These are phyloP conservation scores for Leishmania aethiopica DNA, from an alignment of 208 protist species.

Conservation along the genomic window DNA sequence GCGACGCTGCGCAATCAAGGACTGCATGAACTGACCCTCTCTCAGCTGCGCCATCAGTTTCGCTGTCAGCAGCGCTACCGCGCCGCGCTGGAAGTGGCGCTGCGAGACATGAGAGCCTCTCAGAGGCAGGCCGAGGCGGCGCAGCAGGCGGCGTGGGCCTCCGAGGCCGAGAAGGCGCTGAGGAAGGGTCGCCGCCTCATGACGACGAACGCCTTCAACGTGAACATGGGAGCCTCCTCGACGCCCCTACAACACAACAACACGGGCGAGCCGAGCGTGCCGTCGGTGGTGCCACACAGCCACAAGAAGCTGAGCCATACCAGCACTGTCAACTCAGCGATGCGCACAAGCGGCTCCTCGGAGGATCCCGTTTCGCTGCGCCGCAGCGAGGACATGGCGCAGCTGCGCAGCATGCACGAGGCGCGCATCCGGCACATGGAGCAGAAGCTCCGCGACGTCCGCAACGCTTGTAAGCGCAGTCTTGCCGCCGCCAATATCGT, in stretches of 20 bases:
- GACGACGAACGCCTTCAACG: background rate
- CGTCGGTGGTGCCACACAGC: background rate
- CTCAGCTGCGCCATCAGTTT: slow-evolving; percentile 72
- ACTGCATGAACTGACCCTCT: slow-evolving; percentile 54
- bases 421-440: slow-evolving; percentile 29
- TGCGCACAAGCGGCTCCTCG: slow-evolving; percentile 6
- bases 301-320: slow-evolving; percentile 23
- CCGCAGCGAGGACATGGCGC: slow-evolving; percentile 21
- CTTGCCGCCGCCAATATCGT: slow-evolving; percentile 74
- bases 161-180: slow-evolving; percentile 52
- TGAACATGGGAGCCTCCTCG: background rate
- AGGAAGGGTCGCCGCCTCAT: slow-evolving; percentile 21
- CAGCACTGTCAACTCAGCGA: background rate
- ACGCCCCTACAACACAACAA: background rate
- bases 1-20: slow-evolving; percentile 17
- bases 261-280: background rate
- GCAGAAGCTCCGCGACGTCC: slow-evolving; percentile 30
- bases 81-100: slow-evolving; percentile 41
- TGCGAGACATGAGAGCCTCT: slow-evolving; percentile 33
- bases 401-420: slow-evolving; percentile 18
- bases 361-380: slow-evolving; percentile 16
- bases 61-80: slow-evolving; percentile 65
- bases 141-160: slow-evolving; percentile 51
- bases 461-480: slow-evolving; percentile 56
- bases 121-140: slow-evolving; percentile 44